These are phyloP conservation scores for Mollisia scopiformis DNA, from an alignment of 2,329 filamentous ascomycete genomes.

Conservation along the genomic window DNA sequence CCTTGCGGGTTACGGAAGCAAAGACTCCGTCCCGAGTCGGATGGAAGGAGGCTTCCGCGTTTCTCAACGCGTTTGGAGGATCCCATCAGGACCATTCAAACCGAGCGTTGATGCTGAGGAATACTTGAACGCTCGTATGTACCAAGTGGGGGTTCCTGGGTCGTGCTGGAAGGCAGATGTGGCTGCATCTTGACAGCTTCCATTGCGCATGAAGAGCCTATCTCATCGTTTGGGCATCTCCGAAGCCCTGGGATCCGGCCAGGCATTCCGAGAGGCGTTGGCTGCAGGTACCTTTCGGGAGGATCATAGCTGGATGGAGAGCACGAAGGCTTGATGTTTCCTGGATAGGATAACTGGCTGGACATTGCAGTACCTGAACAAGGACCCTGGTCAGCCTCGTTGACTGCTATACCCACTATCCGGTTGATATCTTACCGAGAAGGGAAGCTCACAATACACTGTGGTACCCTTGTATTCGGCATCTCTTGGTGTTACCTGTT, in stretches of 20 bases:
- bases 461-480: background rate
- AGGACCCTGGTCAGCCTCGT: background rate
- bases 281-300: conserved; percentile 9
- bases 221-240: background rate
- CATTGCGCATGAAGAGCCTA: background rate
- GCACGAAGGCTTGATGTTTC: background rate
- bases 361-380: background rate
- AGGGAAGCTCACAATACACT: background rate
- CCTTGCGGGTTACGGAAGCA: background rate
- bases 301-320: background rate
- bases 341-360: background rate
- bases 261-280: conserved; percentile 7
- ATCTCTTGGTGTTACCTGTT: background rate
- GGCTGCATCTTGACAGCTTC: conserved; percentile 1
- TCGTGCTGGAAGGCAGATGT: conserved; percentile 4
- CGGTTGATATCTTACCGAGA: background rate
- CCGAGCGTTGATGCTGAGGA: background rate
- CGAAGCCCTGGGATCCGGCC: conserved; percentile 7
- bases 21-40: background rate
- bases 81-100: background rate
- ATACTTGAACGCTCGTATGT: background rate
- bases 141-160: background rate
- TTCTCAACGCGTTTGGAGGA: background rate
- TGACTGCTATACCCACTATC: background rate
- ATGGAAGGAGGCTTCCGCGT: conserved; percentile 2